phyloP scores from a whole-genome alignment of 2,329 filamentous ascomycete genomes.

The Ascochyta koolunga region DNA sequence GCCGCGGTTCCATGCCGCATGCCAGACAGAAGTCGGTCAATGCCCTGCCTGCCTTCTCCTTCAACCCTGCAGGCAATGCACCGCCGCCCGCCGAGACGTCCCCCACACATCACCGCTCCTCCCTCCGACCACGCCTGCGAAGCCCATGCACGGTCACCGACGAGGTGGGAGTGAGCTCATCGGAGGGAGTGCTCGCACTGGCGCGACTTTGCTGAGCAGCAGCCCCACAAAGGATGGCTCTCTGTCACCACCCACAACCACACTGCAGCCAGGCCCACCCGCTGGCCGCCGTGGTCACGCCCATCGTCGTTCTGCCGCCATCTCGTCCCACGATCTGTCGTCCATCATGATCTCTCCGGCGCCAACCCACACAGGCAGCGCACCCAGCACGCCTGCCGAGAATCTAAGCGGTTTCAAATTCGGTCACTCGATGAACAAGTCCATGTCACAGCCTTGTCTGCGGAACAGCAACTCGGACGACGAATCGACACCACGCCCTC shows the following conservation, averaged over 20 bases:
- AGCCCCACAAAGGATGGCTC: conserved; percentile 72
- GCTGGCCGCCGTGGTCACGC: conserved; percentile 70
- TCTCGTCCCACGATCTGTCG: conserved; percentile 83
- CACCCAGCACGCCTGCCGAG: conserved; percentile 65
- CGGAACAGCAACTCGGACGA: conserved; percentile 32
- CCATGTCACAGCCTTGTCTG: conserved; percentile 48
- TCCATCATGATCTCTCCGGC: conserved; percentile 68
- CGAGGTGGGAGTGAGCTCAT: conserved; percentile 87
- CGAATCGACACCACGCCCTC: conserved; percentile 41
- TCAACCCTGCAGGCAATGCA: conserved; percentile 54
- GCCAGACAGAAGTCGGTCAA: conserved; percentile 51
- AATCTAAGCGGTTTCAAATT: conserved; percentile 51
- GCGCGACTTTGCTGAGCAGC: conserved; percentile 65
- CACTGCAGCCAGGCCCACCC: conserved; percentile 56
- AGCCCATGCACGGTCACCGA: conserved; percentile 66
- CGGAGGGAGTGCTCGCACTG: conserved; percentile 66
- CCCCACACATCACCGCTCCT: conserved; percentile 49
- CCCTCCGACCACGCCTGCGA: conserved; percentile 55
- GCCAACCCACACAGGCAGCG: conserved; percentile 64
- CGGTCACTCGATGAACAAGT: conserved; percentile 45
- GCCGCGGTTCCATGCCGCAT: conserved; percentile 43
- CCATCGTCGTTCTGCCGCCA: conserved; percentile 79
- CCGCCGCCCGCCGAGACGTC: conserved; percentile 37
- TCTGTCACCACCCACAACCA: conserved; percentile 61
- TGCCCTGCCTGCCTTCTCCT: conserved; percentile 56